phyloP scores from a whole-genome alignment of 805 yeast species.

The Isabelozyma heimii region DNA sequence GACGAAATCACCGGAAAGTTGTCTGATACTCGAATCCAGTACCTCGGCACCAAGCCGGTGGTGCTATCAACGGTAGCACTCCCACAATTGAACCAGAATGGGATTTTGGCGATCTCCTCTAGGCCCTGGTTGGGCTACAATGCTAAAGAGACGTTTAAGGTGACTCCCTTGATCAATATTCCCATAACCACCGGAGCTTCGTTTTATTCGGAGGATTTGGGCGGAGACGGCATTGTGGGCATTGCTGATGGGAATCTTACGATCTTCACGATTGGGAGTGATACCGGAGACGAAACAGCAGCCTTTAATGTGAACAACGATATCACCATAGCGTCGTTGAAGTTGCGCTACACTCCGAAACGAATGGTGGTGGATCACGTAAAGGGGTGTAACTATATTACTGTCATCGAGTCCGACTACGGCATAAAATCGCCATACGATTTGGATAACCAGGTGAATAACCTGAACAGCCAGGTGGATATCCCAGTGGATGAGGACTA shows the following conservation, averaged over 20 bases:
- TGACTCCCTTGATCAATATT: constrained; percentile 47
- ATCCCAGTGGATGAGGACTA: constrained; percentile 26
- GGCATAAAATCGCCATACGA: constrained; percentile 33
- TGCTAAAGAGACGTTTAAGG: constrained; percentile 30
- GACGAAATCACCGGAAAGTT: constrained; percentile 58
- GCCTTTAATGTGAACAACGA: constrained; percentile 25
- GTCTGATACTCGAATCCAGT: constrained; percentile 63
- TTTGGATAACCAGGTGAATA: too few species aligned
- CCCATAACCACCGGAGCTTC: constrained; percentile 46
- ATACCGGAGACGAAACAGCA: constrained; percentile 28
- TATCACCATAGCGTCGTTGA: constrained; percentile 28
- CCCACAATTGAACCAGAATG: constrained; percentile 18
- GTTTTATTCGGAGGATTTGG: constrained; percentile 61
- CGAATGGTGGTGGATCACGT: constrained; percentile 27
- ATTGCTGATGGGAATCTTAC: constrained; percentile 49
- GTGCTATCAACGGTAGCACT: constrained; percentile 37
- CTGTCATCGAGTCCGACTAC: constrained; percentile 47
- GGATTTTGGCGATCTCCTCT: constrained; percentile 50
- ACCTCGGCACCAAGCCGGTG: constrained; percentile 70
- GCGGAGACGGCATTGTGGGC: constrained; percentile 63
- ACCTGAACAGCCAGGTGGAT: neutral
- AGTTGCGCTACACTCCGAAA: constrained; percentile 52
- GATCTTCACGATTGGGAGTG: constrained; percentile 53
- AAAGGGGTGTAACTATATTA: constrained; percentile 22
- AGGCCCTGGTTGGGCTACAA: constrained; percentile 55